Evolutionary conservation across 2,329 filamentous ascomycete genomes (phyloP).

Genomic region (Cyanodermella asteris): DNA sequence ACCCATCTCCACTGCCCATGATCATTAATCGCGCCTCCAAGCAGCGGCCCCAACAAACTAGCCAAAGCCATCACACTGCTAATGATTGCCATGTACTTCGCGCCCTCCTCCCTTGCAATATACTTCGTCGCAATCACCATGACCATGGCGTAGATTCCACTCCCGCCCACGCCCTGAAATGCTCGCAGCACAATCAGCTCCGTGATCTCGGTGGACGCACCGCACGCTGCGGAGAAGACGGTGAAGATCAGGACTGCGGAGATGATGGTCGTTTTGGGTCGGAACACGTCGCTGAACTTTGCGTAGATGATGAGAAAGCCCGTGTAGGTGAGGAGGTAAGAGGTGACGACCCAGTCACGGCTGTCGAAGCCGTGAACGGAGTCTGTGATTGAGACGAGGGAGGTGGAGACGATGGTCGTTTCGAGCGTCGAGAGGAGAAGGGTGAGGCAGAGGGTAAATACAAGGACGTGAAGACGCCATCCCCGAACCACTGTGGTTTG

Average conservation of each 20-base stretch:
- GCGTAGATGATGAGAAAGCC: conserved; percentile 22
- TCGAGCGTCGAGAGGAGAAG: conserved; percentile 26
- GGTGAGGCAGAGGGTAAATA: conserved; percentile 8
- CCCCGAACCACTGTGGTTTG: too few relatives aligned
- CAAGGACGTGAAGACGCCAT: conserved; percentile 4
- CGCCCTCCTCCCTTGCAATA: conserved; percentile 6
- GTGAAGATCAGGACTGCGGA: conserved; percentile 18
- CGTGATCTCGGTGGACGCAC: conserved; percentile 15
- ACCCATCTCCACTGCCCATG: conserved; percentile 24
- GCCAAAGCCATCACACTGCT: conserved; percentile 21
- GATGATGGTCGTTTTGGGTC: conserved; percentile 18
- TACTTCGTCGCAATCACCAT: conserved; percentile 9
- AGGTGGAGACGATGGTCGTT: conserved; percentile 29
- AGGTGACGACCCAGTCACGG: conserved; percentile 25
- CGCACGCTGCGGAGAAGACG: conserved; percentile 21
- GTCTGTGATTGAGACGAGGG: conserved; percentile 24
- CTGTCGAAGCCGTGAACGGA: conserved; percentile 16
- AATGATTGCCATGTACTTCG: conserved; percentile 4
- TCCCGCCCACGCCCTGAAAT: conserved; percentile 12
- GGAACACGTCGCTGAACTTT: conserved; percentile 26
- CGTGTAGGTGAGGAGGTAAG: conserved; percentile 28
- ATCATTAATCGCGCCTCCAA: conserved; percentile 22
- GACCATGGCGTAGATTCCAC: conserved; percentile 10
- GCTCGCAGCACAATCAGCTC: conserved; percentile 14
- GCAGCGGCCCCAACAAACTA: conserved; percentile 21